Percentiles rank a stretch among this genome's conserved stretches.
phyloP scores from a whole-genome alignment of 148 eudicot species.

The Silene latifolia region DNA sequence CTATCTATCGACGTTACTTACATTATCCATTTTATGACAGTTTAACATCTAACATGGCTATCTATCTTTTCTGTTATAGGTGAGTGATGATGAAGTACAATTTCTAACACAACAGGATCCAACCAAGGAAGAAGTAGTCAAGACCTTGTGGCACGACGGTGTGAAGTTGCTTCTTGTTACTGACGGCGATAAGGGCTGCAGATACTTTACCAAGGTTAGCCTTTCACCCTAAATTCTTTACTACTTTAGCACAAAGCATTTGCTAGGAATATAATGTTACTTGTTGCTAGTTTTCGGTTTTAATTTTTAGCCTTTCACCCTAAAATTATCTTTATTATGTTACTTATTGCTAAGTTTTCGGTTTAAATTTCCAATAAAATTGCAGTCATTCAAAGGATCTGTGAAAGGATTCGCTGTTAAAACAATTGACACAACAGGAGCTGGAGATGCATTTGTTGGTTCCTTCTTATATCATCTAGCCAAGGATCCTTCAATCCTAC shows the following conservation, averaged over 20 bases:
- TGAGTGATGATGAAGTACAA: constrained; percentile 53
- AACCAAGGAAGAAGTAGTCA: constrained; percentile 34
- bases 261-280: no score
- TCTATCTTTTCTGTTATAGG: constrained; percentile 17
- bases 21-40: no score
- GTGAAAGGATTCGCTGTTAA: constrained; percentile 41
- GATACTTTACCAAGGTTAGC: constrained; percentile 47
- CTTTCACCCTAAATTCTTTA: no score
- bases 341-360: no score
- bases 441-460: constrained; percentile 66
- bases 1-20: no score
- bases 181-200: constrained; percentile 53
- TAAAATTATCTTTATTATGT: no score
- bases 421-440: constrained; percentile 60
- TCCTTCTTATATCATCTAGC: constrained; percentile 39
- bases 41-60: no score
- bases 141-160: constrained; percentile 36
- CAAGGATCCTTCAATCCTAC: constrained; percentile 31
- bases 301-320: no score
- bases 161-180: constrained; percentile 55
- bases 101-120: constrained; percentile 39
- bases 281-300: no score
- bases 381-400: constrained; percentile 43
- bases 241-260: no score
- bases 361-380: no score